Evolutionary conservation across 2,329 filamentous ascomycete species (phyloP), one percentile per base, ranked within the genome.

Genomic region (Karstenula rhodostoma): DNA sequence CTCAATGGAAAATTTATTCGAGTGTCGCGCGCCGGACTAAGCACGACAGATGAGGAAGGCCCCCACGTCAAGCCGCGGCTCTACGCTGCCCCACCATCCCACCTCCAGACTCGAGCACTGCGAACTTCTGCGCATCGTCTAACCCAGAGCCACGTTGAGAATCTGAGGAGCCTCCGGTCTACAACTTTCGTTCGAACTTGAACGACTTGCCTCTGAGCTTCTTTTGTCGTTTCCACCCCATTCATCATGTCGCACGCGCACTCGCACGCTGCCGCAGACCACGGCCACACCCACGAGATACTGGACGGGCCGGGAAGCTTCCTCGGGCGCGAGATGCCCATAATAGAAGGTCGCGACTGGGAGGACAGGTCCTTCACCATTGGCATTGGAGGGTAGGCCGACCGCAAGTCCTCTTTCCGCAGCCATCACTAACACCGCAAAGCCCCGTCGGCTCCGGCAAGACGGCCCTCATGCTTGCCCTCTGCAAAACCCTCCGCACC

Each of bases 401-500:
- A n/a, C n/a, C n/a, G n/a, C n/a, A n/a, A n/a, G n/a, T n/a, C n/a
- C n/a, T n/a, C n/a, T n/a, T n/a, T n/a, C n/a, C n/a, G n/a, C n/a
- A n/a, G n/a, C n/a, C n/a, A n/a, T n/a, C n/a, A 56, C 54, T 57
- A 33, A 50, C 51, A 61, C 23, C 19, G 17, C 22, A 4, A 69
- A 96, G 94, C 46, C 95, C 95, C 62, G 95, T 99, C 56, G 95
- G 95, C 66, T 97, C 94, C 25, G 95, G 95, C 75, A 99, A 99
- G 80, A 98, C 95, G 0, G 95, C 95, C 19, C 87, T 98, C 29
- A 98, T 99, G 94, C 89, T 97, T 12, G 90, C 92, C 42, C 91
- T 98, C 68, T 97, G 93, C 83, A 89, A 89, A 37, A 90, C 90
- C 8, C 89, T 99, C 7, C 91, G 95, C 63, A 84, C 89, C 53